Conservation (phyloP, 345 rosid genomes). For the Tarenaya hassleriana region DNA sequence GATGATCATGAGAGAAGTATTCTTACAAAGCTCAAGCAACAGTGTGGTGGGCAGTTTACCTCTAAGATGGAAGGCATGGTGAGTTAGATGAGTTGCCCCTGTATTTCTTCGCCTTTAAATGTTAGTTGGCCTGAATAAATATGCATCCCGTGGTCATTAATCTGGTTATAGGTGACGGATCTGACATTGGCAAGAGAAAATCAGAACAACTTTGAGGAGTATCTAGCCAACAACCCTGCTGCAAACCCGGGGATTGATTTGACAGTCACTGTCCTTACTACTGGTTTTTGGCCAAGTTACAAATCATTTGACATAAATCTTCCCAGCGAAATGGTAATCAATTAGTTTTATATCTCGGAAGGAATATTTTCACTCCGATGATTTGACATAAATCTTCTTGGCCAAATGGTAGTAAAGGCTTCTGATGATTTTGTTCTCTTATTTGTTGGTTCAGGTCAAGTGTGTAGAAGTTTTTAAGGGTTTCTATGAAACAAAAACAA, state of each 20-base stretch:
- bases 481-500: constrained; percentile 48
- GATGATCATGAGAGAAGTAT: constrained; percentile 75
- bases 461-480: constrained; percentile 56
- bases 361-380: neutral
- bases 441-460: constrained; percentile 44
- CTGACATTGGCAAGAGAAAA: constrained; percentile 82
- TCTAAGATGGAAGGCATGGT: constrained; percentile 85
- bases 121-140: constrained; percentile 11
- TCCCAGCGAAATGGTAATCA: constrained; percentile 69
- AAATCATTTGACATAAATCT: constrained; percentile 75
- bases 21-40: constrained; percentile 64
- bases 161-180: constrained; percentile 59
- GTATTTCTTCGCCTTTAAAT: neutral
- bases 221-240: constrained; percentile 45
- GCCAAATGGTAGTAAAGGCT: no score
- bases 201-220: constrained; percentile 66
- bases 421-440: no score
- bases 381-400: neutral
- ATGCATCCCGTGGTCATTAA: neutral
- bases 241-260: constrained; percentile 72
- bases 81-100: constrained; percentile 17
- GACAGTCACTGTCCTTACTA: constrained; percentile 77
- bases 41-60: constrained; percentile 58
- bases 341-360: neutral
- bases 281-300: constrained; percentile 92